These are phyloP conservation scores for Berberis vulgaris DNA, from an alignment of 164 flowering plant species.

Conservation along the genomic window DNA sequence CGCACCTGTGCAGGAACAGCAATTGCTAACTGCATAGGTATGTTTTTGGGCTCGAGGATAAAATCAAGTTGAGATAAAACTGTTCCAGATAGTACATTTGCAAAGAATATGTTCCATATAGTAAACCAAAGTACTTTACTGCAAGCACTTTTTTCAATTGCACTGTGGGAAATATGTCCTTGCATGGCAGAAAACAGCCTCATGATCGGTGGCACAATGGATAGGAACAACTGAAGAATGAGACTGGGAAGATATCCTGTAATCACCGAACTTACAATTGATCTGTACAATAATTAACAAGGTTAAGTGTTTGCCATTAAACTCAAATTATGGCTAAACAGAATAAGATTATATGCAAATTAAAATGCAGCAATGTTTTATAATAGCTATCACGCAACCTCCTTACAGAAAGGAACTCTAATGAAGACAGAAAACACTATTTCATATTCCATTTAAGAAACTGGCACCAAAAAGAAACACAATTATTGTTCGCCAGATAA, in stretches of 20 bases:
- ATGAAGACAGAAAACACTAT: too few relatives aligned
- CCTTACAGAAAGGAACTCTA: too few relatives aligned
- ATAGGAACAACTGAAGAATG: constrained; percentile 69
- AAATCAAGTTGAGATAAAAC: constrained; percentile 31
- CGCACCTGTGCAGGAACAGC: constrained; percentile 88
- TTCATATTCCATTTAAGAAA: too few relatives aligned
- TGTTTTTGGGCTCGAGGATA: constrained; percentile 64
- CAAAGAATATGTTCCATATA: constrained; percentile 91
- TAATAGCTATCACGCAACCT: too few relatives aligned
- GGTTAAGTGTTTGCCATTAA: neutral
- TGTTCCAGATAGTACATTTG: constrained; percentile 79
- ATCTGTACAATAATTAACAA: constrained; percentile 35
- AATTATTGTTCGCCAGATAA: too few relatives aligned
- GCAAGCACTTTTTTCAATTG: constrained; percentile 81
- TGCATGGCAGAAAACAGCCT: constrained; percentile 63
- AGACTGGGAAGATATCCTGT: constrained; percentile 98
- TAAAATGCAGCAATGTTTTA: too few relatives aligned
- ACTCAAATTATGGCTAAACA: neutral
- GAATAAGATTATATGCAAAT: neutral
- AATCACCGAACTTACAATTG: constrained; percentile 62
- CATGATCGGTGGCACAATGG: constrained; percentile 76
- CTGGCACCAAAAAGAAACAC: too few relatives aligned
- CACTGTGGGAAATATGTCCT: constrained; percentile 66
- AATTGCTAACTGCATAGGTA: constrained; percentile 56
- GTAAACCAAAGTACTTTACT: constrained; percentile 69